Percentiles rank a stretch among this genome's conserved stretches.
Evolutionary conservation across 2,329 filamentous ascomycete genomes (phyloP).

Genomic region (Cadophora luteo-olivacea): DNA sequence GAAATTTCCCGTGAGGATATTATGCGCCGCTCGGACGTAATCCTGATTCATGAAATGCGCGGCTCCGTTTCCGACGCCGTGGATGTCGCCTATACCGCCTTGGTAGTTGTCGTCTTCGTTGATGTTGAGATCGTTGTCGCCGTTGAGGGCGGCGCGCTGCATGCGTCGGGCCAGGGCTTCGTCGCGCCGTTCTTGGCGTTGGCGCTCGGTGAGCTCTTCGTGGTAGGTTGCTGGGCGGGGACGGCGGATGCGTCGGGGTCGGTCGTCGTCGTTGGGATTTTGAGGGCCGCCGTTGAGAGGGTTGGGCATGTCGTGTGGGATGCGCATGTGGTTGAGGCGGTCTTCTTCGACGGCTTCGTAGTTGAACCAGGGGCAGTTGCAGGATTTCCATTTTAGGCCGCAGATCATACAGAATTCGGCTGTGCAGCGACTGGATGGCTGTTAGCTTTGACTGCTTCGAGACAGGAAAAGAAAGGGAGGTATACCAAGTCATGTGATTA

Average conservation of each 20-base stretch:
- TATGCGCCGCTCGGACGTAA: slow-evolving; percentile 51
- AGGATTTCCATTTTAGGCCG: slow-evolving; percentile 81
- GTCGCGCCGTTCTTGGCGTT: slow-evolving; percentile 53
- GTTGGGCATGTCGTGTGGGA: slow-evolving; percentile 44
- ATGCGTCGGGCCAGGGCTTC: slow-evolving; percentile 58
- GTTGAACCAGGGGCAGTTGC: slow-evolving; percentile 83
- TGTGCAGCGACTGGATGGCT: slow-evolving; percentile 68
- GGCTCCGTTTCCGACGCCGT: slow-evolving; percentile 57
- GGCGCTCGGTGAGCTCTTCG: slow-evolving; percentile 47
- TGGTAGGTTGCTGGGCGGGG: slow-evolving; percentile 41
- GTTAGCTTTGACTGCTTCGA: slow-evolving; percentile 21
- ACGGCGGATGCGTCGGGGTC: slow-evolving; percentile 44
- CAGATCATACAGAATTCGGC: slow-evolving; percentile 91
- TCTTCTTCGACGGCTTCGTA: slow-evolving; percentile 62
- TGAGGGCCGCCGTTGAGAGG: slow-evolving; percentile 6
- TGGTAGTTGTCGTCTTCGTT: slow-evolving; percentile 46
- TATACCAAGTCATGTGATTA: slow-evolving; percentile 88
- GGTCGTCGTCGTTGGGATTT: slow-evolving; percentile 42
- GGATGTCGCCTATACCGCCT: slow-evolving; percentile 51
- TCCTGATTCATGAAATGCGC: slow-evolving; percentile 68
- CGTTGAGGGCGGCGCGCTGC: slow-evolving; percentile 50
- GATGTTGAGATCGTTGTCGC: too few species aligned
- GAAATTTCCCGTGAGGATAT: slow-evolving; percentile 45
- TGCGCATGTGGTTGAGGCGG: slow-evolving; percentile 58
- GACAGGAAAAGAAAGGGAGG: slow-evolving; percentile 24